These are phyloP conservation scores for Auriscalpium orientale DNA, from an alignment of 768 basidiomycete species.

Conservation along the genomic window DNA sequence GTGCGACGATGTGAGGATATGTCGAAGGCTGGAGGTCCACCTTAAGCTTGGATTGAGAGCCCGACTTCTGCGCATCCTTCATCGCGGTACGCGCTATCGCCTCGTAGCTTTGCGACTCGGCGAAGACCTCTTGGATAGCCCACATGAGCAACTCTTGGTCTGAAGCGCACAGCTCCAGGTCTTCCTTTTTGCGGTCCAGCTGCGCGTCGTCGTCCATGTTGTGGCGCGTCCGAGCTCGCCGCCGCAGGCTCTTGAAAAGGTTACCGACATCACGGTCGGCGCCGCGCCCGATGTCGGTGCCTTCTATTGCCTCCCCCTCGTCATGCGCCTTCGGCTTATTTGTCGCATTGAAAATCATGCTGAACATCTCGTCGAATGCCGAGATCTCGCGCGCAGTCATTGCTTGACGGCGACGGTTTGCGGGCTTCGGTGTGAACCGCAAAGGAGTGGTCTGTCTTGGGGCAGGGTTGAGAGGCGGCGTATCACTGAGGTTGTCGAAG, in stretches of 20 bases:
- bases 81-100: slow-evolving; percentile 36
- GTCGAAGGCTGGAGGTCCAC: slow-evolving; percentile 48
- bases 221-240: slow-evolving; percentile 27
- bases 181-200: slow-evolving; percentile 64
- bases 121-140: slow-evolving; percentile 65
- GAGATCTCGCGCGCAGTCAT: slow-evolving; percentile 63
- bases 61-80: slow-evolving; percentile 16
- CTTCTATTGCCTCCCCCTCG: not conserved
- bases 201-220: slow-evolving; percentile 31
- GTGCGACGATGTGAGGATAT: slow-evolving; percentile 71
- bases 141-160: slow-evolving; percentile 70
- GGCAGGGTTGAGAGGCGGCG: slow-evolving; percentile 16
- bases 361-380: slow-evolving; percentile 69
- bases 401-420: slow-evolving; percentile 36
- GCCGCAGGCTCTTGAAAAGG: slow-evolving; percentile 48
- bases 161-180: slow-evolving; percentile 59
- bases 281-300: slow-evolving; percentile 2
- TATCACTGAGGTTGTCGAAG: slow-evolving; percentile 37
- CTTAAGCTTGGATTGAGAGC: slow-evolving; percentile 11
- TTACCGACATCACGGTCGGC: slow-evolving; percentile 25
- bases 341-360: slow-evolving; percentile 56
- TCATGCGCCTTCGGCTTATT: slow-evolving; percentile 25
- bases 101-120: slow-evolving; percentile 43
- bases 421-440: not conserved
- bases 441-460: not conserved